Evolutionary conservation across 179 eudicot genomes (phyloP), one percentile per base, ranked within the genome.

Genomic region (Patellifolia procumbens): DNA sequence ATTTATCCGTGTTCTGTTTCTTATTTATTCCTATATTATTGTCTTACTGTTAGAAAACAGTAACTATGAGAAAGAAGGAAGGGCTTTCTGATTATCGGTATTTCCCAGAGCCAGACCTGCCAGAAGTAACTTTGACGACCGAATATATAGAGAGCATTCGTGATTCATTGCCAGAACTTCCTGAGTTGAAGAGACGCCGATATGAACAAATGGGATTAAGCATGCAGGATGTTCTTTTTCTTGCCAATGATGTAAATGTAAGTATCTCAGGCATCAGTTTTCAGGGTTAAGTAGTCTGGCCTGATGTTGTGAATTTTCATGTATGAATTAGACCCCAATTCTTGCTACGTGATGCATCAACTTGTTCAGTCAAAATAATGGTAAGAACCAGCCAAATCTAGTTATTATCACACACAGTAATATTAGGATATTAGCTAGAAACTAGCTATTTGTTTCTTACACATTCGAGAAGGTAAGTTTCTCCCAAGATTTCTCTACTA

Each of bases 1-100:
- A 15, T 35, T 46, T 26, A 48, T 19, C 31, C 53, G 37, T 68
- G 53, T 49, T 53, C 48, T 66, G 39, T 68, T 60, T 58, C 71
- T 78, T 69, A 72, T 65, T 78, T 84, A 52, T 74, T 17, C 58
- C 59, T 72, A 19, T 53, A 45, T 63, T 3, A 7, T 71, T 75
- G 58, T 82, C 74, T 22, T 77, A 72, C 69, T 81, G 83, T 80
- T 81, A 92, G 98, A 92, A 92, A 94, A 94, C 98, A 86, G 85
- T 92, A 74, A 89, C 97, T 71, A 94, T 94, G 98, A 88, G 98
- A 85, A 94, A 94, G 84, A 94, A 94, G 88, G 98, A 94, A 89
- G 98, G 97, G 51, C 98, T 94, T 76, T 59, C 98, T 61, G 98
- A 94, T 79, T 94, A 94, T 78, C 91, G 98, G 51, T 94, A 94